Conservation (phyloP, 2,329 filamentous ascomycete species). For the Aspergillus sp. region DNA sequence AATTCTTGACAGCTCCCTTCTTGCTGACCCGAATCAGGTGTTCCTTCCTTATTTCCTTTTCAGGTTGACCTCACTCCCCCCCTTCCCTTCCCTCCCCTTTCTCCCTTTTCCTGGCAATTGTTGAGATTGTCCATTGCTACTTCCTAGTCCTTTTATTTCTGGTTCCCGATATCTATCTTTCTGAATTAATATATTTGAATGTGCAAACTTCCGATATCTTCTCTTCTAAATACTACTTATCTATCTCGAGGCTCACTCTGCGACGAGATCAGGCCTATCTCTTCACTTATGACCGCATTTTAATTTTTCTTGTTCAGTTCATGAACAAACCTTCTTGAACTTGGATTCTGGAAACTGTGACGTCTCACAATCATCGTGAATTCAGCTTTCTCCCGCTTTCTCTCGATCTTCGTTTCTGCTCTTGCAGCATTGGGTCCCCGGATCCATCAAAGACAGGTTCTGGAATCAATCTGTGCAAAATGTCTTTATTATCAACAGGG, state of each 20-base stretch:
- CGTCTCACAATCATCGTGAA: constrained; percentile 11
- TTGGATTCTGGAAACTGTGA: constrained; percentile 22
- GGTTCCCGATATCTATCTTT: background rate
- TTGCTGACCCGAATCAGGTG: background rate
- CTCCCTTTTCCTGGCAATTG: constrained; percentile 22
- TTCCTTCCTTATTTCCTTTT: background rate
- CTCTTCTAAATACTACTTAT: constrained; percentile 21
- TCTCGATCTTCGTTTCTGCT: background rate
- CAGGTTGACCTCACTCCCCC: constrained; percentile 7
- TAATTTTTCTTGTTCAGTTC: constrained; percentile 19
- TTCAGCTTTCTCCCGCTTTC: constrained; percentile 3
- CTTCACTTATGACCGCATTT: constrained; percentile 21
- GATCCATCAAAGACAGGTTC: background rate
- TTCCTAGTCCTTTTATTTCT: constrained; percentile 15
- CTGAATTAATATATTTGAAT: constrained; percentile 5
- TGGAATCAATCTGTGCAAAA: constrained; percentile 13
- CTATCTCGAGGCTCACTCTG: constrained; percentile 17
- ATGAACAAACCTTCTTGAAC: constrained; percentile 20
- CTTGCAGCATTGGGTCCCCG: background rate
- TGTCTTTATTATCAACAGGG: constrained; percentile 28
- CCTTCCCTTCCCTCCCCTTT: background rate
- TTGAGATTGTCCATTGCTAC: constrained; percentile 21
- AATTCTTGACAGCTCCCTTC: background rate
- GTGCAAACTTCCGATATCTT: constrained; percentile 20
- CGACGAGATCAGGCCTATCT: constrained; percentile 12